Percentiles rank a stretch among this genome's conserved stretches.
Evolutionary conservation across 805 yeast species (phyloP).

Genomic region (Pichia nanzhaoensis): DNA sequence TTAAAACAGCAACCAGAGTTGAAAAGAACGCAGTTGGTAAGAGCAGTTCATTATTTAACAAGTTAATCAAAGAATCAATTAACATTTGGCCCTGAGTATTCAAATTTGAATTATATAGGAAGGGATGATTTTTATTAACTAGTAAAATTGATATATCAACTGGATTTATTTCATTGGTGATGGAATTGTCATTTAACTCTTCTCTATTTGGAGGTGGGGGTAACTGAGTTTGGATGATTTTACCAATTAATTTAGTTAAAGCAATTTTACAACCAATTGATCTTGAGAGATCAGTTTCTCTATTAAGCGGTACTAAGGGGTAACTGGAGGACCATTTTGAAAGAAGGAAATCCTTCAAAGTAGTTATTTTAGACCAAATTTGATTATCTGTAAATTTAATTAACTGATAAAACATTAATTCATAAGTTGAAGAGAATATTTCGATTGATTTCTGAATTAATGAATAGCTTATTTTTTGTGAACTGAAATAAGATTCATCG

Average conservation of each 20-base stretch:
- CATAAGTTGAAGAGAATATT: slow-evolving; percentile 35
- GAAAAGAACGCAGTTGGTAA: slow-evolving; percentile 53
- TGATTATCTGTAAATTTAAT: slow-evolving; percentile 41
- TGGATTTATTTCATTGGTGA: neutral
- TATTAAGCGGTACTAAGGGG: slow-evolving; percentile 44
- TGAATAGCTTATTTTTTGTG: slow-evolving; percentile 16
- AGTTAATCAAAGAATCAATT: slow-evolving; percentile 56
- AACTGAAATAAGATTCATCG: slow-evolving; percentile 9
- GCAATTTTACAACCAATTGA: slow-evolving; percentile 59
- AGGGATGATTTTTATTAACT: slow-evolving; percentile 55
- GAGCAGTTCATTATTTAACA: slow-evolving; percentile 49
- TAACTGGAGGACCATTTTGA: slow-evolving; percentile 51
- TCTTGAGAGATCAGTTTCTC: slow-evolving; percentile 44
- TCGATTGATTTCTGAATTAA: slow-evolving; percentile 28
- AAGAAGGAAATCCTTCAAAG: slow-evolving; percentile 54
- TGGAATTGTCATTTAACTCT: neutral
- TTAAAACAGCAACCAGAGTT: slow-evolving; percentile 59
- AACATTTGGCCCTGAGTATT: slow-evolving; percentile 68
- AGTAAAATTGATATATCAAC: slow-evolving; percentile 39
- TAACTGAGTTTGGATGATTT: slow-evolving; percentile 48
- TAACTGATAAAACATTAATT: slow-evolving; percentile 38
- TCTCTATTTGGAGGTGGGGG: slow-evolving; percentile 34
- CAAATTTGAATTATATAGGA: slow-evolving; percentile 43
- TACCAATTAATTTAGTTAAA: slow-evolving; percentile 64
- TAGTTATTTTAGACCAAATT: slow-evolving; percentile 50